phyloP scores from a whole-genome alignment of 2,329 filamentous ascomycete species.

The Dendrostoma leiphaemia region DNA sequence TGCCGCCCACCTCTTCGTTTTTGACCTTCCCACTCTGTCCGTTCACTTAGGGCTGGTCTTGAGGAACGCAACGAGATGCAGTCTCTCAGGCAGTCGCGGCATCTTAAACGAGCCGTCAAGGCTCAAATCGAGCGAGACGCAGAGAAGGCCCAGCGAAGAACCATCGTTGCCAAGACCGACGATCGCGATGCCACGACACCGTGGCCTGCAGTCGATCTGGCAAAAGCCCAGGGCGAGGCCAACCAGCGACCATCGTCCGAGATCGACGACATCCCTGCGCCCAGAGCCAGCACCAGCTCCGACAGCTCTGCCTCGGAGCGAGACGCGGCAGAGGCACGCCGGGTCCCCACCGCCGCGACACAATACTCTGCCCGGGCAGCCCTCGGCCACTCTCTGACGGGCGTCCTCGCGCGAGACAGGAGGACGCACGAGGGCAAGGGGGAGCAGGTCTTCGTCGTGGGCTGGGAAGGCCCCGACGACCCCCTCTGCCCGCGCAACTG shows the following conservation, averaged over 20 bases:
- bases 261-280: neutral
- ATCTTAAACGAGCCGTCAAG: slow-evolving; percentile 21
- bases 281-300: neutral
- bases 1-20: no score
- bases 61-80: slow-evolving; percentile 22
- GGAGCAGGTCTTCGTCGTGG: slow-evolving; percentile 33
- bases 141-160: slow-evolving; percentile 19
- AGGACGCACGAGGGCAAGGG: slow-evolving; percentile 24
- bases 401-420: slow-evolving; percentile 29
- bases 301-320: neutral
- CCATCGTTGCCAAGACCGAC: slow-evolving; percentile 5
- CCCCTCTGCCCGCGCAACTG: slow-evolving; percentile 37
- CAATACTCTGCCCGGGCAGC: slow-evolving; percentile 22
- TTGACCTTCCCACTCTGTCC: neutral
- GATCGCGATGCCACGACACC: neutral
- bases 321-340: slow-evolving; percentile 1
- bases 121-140: slow-evolving; percentile 24
- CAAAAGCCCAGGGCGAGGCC: neutral
- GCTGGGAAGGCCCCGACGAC: slow-evolving; percentile 36
- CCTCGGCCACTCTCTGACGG: slow-evolving; percentile 29
- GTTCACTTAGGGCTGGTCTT: neutral
- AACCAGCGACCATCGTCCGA: neutral
- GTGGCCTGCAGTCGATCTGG: neutral
- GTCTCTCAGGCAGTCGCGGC: slow-evolving; percentile 23
- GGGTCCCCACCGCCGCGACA: slow-evolving; percentile 18